These are phyloP conservation scores for Lactarius indigo DNA, from an alignment of 768 basidiomycete species.

Conservation along the genomic window DNA sequence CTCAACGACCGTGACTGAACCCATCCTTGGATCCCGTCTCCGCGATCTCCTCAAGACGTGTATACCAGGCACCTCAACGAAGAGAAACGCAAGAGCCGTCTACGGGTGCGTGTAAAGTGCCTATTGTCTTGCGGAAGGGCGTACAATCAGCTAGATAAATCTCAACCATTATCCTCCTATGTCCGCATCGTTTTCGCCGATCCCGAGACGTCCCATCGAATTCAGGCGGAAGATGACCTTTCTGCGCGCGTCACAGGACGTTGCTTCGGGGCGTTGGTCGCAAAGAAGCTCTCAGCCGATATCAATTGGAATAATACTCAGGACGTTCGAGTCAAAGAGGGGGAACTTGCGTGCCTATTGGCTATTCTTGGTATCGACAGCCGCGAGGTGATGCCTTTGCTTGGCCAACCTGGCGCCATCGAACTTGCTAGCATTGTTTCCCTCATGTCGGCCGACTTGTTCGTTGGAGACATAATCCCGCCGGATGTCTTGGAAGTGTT, in stretches of 20 bases:
- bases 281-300: background rate
- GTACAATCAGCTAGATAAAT: background rate
- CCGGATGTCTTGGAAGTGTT: background rate
- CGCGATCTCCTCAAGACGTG: background rate
- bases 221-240: background rate
- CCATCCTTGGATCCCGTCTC: background rate
- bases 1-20: background rate
- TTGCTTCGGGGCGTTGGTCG: background rate
- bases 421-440: background rate
- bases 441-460: background rate
- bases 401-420: background rate
- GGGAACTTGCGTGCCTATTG: background rate
- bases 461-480: background rate
- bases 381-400: background rate
- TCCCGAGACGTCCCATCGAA: background rate
- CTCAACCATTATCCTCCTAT: background rate
- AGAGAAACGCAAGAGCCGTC: background rate
- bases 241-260: background rate
- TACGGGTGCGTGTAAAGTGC: background rate
- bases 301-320: background rate
- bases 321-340: background rate
- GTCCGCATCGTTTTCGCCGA: background rate
- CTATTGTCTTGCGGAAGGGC: slow-evolving; percentile 3
- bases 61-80: background rate
- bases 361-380: background rate